Base-by-base conservation (phyloP, 225 moss, liverwort and hornwort genomes). In the Marchantia paleacea region DNA sequence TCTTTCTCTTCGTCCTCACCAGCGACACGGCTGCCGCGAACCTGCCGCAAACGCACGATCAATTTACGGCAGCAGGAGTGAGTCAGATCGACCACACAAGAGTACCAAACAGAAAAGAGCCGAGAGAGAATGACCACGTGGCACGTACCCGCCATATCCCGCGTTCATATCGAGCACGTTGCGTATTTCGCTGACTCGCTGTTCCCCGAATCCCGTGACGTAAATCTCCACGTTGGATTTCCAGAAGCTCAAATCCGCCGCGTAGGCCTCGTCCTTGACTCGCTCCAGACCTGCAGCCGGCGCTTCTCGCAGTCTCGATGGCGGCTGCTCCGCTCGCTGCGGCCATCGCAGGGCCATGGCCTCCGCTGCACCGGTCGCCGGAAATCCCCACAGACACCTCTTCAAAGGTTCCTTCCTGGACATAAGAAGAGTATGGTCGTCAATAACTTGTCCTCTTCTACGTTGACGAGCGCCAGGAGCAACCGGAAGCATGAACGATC, bases 1-100 rank as follows among this genome's bases (percentile, higher is more conserved):
- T 90, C n/a, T n/a, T n/a, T n/a, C n/a, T n/a, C n/a, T n/a, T 5
- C 39, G 39, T 39, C 39, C 5, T 39, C 39, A 39, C 3, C 83
- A 85, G 52, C 25, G 88, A 82, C 80, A 94, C 75, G 14, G 97
- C 97, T 81, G 93, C 91, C 80, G 94, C 97, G 90, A 97, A 97
- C 69, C 97, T 97, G 87, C 52, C 72, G 7, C 39, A 39, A 39
- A 39, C 39, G 39, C 39, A 39, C 39, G 39, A 39, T 39, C 39
- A 47, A 65, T 28, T 22, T 28, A 18, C 11, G 26, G 10, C 13
- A 52, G 48, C 5, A 10, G 57, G 19, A 9, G 65, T 50, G 8
- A 64, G 78, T 66, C 14, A 6, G n/a, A 9, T 67, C 52, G 39
- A 61, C 26, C 11, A 2, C 7, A n/a, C 64, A 26, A 64, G 26